phyloP scores from a whole-genome alignment of 1,284 basidiomycete species.

The Ganoderma sp. region DNA sequence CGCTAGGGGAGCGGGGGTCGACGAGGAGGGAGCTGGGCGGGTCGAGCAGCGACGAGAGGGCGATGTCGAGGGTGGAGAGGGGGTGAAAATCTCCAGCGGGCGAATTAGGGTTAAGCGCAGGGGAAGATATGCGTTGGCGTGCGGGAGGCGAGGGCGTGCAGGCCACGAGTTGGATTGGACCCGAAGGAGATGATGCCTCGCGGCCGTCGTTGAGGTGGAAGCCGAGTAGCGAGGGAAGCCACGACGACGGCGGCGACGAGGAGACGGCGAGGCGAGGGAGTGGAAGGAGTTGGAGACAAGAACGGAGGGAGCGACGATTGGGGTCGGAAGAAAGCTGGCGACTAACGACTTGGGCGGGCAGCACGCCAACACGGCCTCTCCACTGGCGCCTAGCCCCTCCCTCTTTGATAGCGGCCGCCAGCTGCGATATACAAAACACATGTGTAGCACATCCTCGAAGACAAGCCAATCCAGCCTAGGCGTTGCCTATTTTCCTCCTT shows the following conservation, averaged over 20 bases:
- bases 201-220: slow-evolving; percentile 30
- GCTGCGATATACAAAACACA: slow-evolving; percentile 4
- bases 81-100: slow-evolving; percentile 35
- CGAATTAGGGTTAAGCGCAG: slow-evolving; percentile 36
- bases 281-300: slow-evolving; percentile 21
- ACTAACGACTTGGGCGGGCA: not conserved
- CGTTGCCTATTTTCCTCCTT: not conserved
- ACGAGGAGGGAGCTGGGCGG: slow-evolving; percentile 22
- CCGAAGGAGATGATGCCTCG: slow-evolving; percentile 39
- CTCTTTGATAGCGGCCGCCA: not conserved
- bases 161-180: slow-evolving; percentile 44
- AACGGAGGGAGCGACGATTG: slow-evolving; percentile 8
- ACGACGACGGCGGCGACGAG: slow-evolving; percentile 21
- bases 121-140: slow-evolving; percentile 40
- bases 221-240: slow-evolving; percentile 3
- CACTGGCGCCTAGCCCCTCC: not conserved
- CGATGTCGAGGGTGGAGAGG: slow-evolving; percentile 27
- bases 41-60: slow-evolving; percentile 26
- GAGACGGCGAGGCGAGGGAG: slow-evolving; percentile 23
- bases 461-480: slow-evolving; percentile 10
- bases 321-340: not conserved
- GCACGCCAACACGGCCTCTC: slow-evolving; percentile 2
- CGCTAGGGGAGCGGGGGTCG: slow-evolving; percentile 49
- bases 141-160: slow-evolving; percentile 44
- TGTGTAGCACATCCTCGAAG: slow-evolving; percentile 10